Conservation (phyloP, 345 rosid genomes). For the Excoecaria cochinchinensis region DNA sequence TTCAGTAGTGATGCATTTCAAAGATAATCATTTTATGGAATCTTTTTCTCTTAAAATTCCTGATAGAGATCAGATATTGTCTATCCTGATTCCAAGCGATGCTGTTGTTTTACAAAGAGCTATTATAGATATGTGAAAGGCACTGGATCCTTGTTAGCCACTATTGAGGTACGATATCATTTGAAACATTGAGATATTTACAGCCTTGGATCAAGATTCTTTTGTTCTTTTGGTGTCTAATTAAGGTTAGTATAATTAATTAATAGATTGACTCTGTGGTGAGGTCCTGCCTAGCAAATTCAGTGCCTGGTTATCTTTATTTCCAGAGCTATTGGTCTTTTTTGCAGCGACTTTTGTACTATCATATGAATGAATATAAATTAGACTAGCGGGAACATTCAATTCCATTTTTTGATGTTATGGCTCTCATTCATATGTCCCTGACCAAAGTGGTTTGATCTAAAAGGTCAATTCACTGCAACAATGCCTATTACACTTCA, state of each 20-base stretch:
- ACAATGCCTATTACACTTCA: not conserved
- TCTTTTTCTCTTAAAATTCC: slow-evolving; percentile 13
- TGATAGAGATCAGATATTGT: slow-evolving; percentile 57
- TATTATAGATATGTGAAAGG: slow-evolving; percentile 92
- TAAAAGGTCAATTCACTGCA: not conserved
- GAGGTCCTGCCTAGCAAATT: slow-evolving; percentile 5
- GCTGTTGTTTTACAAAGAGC: slow-evolving; percentile 97
- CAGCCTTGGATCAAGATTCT: not conserved
- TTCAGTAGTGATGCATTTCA: slow-evolving; percentile 15
- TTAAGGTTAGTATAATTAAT: too few relatives aligned
- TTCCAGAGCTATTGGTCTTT: not conserved
- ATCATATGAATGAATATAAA: not conserved
- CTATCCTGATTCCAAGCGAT: slow-evolving; percentile 84
- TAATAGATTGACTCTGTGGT: not conserved
- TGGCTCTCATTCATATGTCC: not conserved
- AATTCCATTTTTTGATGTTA: not conserved
- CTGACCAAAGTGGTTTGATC: not conserved
- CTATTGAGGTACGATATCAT: slow-evolving; percentile 52
- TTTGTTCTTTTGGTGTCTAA: not conserved
- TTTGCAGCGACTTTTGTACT: too few relatives aligned
- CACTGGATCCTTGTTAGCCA: slow-evolving; percentile 91
- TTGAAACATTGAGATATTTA: not conserved
- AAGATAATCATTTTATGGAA: not conserved
- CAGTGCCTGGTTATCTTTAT: not conserved
- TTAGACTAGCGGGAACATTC: not conserved